A percentile compares a stretch with the other conserved stretches of the same genome.
Evolutionary conservation across 768 basidiomycete species (phyloP).

Genomic region (Tephrocybe sp.): DNA sequence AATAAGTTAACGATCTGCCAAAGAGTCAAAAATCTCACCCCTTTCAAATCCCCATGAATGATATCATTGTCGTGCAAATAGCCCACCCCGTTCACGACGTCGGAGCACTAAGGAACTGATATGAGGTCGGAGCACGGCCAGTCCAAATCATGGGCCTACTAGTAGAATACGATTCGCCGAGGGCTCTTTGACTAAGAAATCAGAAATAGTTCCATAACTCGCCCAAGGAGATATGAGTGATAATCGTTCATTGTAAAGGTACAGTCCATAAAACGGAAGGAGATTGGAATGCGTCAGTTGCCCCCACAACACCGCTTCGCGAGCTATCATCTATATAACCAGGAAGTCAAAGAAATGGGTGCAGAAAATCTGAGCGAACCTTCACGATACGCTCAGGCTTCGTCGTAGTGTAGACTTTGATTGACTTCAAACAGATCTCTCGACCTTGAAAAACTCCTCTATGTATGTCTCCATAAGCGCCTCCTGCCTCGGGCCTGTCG

Average conservation of each 20-base stretch:
- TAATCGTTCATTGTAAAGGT: constrained; percentile 9
- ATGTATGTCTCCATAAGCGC: constrained; percentile 11
- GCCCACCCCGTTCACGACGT: constrained; percentile 28
- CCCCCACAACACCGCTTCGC: constrained; percentile 34
- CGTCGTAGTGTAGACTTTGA: constrained; percentile 9
- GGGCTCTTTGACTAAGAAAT: constrained; percentile 13
- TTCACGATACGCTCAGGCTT: constrained; percentile 1
- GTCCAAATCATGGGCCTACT: constrained; percentile 7
- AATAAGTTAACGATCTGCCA: not conserved
- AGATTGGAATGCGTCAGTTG: constrained; percentile 34
- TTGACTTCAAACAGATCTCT: constrained; percentile 12
- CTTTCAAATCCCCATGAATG: constrained; percentile 47
- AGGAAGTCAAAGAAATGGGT: not conserved
- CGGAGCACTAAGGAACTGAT: constrained; percentile 21
- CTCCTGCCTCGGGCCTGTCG: constrained; percentile 3
- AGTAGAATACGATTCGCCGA: constrained; percentile 11
- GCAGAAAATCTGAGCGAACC: not conserved
- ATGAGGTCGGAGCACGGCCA: constrained; percentile 3
- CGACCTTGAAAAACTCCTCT: constrained; percentile 7
- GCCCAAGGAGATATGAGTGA: constrained; percentile 22
- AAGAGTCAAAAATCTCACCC: constrained; percentile 23
- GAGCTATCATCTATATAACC: constrained; percentile 10
- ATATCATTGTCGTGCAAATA: constrained; percentile 35
- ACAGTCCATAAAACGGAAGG: constrained; percentile 34
- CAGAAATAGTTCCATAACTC: constrained; percentile 15